A percentile compares a stretch with the other conserved stretches of the same genome.
phyloP scores from a whole-genome alignment of 2,329 filamentous ascomycete species.

The Boeremia exigua region DNA sequence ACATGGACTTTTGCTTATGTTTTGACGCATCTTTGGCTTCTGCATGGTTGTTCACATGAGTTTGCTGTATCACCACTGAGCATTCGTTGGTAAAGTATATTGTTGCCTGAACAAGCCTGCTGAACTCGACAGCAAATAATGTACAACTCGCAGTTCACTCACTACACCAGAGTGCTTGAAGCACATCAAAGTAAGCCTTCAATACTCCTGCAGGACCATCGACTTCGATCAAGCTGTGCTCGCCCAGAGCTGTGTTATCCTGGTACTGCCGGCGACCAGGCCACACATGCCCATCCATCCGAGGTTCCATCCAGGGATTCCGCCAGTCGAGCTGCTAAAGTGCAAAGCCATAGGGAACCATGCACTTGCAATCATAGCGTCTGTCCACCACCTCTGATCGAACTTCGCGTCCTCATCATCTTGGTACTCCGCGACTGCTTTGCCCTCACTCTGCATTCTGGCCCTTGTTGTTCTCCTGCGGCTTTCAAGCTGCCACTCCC shows the following conservation, averaged over 20 bases:
- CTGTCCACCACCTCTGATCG: constrained; percentile 51
- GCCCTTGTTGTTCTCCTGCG: constrained; percentile 38
- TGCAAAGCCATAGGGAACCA: constrained; percentile 55
- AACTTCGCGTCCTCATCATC: constrained; percentile 47
- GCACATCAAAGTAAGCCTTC: neutral
- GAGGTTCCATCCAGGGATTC: constrained; percentile 53
- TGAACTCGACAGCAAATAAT: constrained; percentile 9
- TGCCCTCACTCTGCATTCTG: constrained; percentile 38
- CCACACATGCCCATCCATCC: constrained; percentile 53
- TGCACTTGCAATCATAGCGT: constrained; percentile 50
- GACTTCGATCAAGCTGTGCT: constrained; percentile 20
- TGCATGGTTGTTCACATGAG: neutral
- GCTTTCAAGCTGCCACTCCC: constrained; percentile 52
- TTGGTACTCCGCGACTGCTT: constrained; percentile 39
- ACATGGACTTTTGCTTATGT: neutral
- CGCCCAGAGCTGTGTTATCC: constrained; percentile 35
- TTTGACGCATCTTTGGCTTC: neutral
- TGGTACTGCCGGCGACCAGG: constrained; percentile 47
- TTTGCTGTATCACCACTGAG: no score
- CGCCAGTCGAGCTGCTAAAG: constrained; percentile 46
- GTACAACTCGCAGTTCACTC: constrained; percentile 1
- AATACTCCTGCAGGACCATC: neutral
- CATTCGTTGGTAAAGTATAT: neutral
- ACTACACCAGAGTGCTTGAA: neutral
- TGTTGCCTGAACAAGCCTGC: neutral